Conservation (phyloP, 139 green algal species). For the Haematococcus sp. region DNA sequence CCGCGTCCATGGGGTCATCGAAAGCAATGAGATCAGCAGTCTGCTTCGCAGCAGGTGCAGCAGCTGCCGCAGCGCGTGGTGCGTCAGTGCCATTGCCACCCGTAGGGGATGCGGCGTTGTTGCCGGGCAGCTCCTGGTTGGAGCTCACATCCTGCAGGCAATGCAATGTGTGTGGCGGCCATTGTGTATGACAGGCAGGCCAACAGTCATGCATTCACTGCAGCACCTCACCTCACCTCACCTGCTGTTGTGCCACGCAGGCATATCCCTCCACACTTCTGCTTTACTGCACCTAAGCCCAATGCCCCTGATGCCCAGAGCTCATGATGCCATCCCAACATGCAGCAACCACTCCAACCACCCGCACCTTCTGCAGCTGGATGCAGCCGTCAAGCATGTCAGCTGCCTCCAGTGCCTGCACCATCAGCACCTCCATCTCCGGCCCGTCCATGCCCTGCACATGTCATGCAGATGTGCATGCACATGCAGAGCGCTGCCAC, state of each 20-base stretch:
- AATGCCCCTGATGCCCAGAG: no score
- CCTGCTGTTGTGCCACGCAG: no score
- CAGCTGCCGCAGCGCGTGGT: not conserved
- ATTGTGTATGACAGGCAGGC: not conserved
- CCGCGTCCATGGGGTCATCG: conserved; percentile 1
- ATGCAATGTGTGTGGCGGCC: not conserved
- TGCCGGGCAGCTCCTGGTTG: not conserved
- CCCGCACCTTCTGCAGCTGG: conserved; percentile 32
- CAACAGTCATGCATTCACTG: not conserved
- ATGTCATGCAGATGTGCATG: no score
- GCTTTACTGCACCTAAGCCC: not conserved
- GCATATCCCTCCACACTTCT: not conserved
- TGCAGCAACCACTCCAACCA: not conserved
- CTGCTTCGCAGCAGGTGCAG: not conserved
- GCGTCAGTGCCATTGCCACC: not conserved
- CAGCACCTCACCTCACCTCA: not conserved
- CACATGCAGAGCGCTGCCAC: no score
- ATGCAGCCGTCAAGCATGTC: conserved; percentile 40
- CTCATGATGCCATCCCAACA: not conserved
- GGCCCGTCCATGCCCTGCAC: conserved; percentile 18
- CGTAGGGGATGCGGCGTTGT: not conserved
- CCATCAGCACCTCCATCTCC: conserved; percentile 36
- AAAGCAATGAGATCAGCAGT: conserved; percentile 20
- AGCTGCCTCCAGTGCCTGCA: conserved; percentile 38
- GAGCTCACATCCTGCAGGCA: not conserved